Evolutionary conservation across 2,329 filamentous ascomycete genomes (phyloP).

Genomic region (Periglandula ipomoeae): DNA sequence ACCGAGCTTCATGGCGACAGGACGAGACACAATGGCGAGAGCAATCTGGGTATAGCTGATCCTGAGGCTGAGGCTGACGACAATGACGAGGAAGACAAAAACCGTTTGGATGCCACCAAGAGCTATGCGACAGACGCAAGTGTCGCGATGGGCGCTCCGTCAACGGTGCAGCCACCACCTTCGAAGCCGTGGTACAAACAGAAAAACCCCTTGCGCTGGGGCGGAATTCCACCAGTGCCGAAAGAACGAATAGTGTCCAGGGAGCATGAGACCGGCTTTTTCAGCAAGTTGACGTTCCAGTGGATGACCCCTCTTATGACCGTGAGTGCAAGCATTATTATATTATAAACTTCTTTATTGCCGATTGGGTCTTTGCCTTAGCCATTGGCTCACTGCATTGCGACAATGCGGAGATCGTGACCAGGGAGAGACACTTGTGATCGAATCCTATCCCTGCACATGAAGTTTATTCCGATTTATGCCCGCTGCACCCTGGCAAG

Average conservation of each 20-base stretch:
- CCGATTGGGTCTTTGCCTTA: neutral
- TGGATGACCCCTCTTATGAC: slow-evolving; percentile 89
- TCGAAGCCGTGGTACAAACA: slow-evolving; percentile 52
- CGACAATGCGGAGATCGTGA: neutral
- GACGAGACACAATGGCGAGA: neutral
- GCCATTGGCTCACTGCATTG: neutral
- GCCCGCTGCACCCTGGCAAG: neutral
- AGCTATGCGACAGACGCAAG: slow-evolving; percentile 48
- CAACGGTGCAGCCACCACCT: slow-evolving; percentile 17
- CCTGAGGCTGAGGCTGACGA: slow-evolving; percentile 10
- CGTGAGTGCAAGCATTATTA: slow-evolving; percentile 31
- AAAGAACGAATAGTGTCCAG: slow-evolving; percentile 44
- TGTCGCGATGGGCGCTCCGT: slow-evolving; percentile 33
- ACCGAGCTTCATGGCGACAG: neutral
- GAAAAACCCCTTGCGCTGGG: slow-evolving; percentile 54
- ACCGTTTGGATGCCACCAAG: slow-evolving; percentile 24
- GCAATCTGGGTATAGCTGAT: slow-evolving; percentile 9
- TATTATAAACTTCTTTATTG: neutral
- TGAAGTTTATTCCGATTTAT: neutral
- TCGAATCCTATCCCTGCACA: neutral
- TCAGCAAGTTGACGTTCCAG: slow-evolving; percentile 71
- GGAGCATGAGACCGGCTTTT: slow-evolving; percentile 64
- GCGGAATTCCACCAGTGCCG: slow-evolving; percentile 45
- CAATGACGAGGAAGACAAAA: neutral
- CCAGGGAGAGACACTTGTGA: neutral